A percentile compares a stretch with the other conserved stretches of the same genome.
These are phyloP conservation scores for Cymbomonas tetramitiformis DNA, from an alignment of 139 green algal species.

Conservation along the genomic window DNA sequence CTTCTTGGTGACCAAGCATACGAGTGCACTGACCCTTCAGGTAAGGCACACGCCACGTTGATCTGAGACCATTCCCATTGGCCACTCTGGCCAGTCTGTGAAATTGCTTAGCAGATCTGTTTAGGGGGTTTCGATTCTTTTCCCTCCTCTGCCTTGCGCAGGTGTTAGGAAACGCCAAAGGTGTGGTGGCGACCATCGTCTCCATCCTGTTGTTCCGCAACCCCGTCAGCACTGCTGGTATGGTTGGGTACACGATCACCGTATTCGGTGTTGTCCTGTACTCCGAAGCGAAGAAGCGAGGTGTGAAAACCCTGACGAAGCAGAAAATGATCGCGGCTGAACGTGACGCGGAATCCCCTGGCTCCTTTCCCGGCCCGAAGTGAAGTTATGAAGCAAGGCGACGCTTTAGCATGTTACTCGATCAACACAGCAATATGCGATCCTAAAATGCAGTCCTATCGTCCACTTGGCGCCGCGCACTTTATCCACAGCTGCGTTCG, in stretches of 20 bases:
- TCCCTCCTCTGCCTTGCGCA: slow-evolving; percentile 19
- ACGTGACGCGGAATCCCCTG: too few relatives aligned
- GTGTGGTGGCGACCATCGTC: slow-evolving; percentile 69
- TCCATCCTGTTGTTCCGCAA: slow-evolving; percentile 74
- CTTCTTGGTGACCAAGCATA: slow-evolving; percentile 93
- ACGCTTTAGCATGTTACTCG: too few relatives aligned
- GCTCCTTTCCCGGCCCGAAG: too few relatives aligned
- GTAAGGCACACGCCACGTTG: too few relatives aligned
- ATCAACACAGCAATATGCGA: too few relatives aligned
- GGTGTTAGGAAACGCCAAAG: too few relatives aligned
- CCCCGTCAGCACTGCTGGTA: slow-evolving; percentile 49
- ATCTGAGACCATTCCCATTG: not conserved
- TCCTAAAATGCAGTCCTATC: too few relatives aligned
- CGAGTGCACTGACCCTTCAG: slow-evolving; percentile 80
- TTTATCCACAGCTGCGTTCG: too few relatives aligned
- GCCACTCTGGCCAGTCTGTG: not conserved
- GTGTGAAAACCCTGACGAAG: too few relatives aligned
- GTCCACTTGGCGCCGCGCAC: too few relatives aligned
- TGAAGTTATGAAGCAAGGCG: too few relatives aligned
- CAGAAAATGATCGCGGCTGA: too few relatives aligned
- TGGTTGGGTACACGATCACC: slow-evolving; percentile 66
- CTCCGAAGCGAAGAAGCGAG: not conserved
- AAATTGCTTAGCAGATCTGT: not conserved
- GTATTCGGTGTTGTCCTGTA: slow-evolving; percentile 42
- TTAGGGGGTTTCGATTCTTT: not conserved